Base-by-base conservation (phyloP, 2,329 filamentous ascomycete genomes). In the Paecilomyces dactylethromorphus region DNA sequence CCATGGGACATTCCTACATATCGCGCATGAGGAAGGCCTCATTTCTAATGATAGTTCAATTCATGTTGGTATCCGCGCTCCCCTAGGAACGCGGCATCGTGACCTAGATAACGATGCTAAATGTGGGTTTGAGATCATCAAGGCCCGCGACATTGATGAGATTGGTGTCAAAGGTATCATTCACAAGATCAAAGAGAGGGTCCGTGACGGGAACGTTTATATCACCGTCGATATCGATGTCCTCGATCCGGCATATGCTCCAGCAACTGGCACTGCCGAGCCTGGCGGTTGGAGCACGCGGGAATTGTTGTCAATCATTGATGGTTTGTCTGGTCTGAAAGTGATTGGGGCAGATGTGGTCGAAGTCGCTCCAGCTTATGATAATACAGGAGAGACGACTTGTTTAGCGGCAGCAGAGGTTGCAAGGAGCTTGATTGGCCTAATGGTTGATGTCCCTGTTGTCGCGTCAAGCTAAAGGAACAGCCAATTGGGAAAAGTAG, bases 1-100 rank as follows among this genome's bases (percentile, higher is more conserved):
- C 59, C 84, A 87, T 65, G 84, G 84, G 39, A 87, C 84, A 0
- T 86, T 85, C 66, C 71, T 86, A 13, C 83, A 86, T 62, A 82
- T 86, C 39, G 84, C 84, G 0, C 82, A 86, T 63, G 84, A 87
- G 68, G 84, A 86, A 69, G 81, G 82, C 0, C 71, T 87, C 52
- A 81, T 87, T 59, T 74, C 75, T 26, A 85, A 86, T 63, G 22
- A 22, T n/a, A 80, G 78, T 1, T 85, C 82, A 0, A 79, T 86
- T 18, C 84, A 87, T 68, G 84, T 82, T n/a, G 84, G 84, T 0
- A 85, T 86, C 61, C 77, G 84, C 45, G 84, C 80, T 0, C 83
- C 83, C 0, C 67, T 85, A 1, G 64, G 73, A 8, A 77, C 80
- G 12, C 75, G 71, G 21, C 80, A 80, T 59, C 74, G 72, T 8